Conservation (phyloP, 345 rosid genomes). For the Ceriops zippeliana region DNA sequence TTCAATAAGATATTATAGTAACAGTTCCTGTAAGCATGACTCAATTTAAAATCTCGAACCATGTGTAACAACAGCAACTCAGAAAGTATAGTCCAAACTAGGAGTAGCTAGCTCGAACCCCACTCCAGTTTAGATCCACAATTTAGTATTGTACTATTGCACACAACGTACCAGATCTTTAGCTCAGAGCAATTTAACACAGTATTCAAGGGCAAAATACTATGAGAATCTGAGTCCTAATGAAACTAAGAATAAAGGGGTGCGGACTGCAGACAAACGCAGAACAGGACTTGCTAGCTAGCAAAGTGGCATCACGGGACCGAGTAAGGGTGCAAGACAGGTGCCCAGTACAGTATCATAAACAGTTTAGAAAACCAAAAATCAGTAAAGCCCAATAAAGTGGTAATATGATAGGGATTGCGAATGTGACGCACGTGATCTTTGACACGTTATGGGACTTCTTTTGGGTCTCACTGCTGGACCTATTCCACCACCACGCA, state of each 20-base stretch:
- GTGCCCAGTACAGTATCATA: background rate
- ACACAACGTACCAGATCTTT: no score
- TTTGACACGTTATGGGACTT: slow-evolving; percentile 11
- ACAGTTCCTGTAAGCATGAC: no score
- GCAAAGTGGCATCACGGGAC: background rate
- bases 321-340: background rate
- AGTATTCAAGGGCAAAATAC: background rate
- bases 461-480: background rate
- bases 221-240: no score
- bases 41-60: no score
- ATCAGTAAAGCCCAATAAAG: background rate
- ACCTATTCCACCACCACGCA: no score
- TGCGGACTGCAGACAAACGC: background rate
- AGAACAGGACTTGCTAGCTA: slow-evolving; percentile 6
- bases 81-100: no score
- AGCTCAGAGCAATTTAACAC: background rate
- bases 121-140: no score
- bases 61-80: no score
- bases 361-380: background rate
- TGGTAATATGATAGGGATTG: background rate
- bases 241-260: background rate
- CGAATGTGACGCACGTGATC: slow-evolving; percentile 11
- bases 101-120: no score
- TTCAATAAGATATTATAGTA: no score
- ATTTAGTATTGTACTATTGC: no score